Evolutionary conservation across 164 flowering plant species (phyloP), one percentile per base, ranked within the genome.

Genomic region (Magnolia kwangsiensis): DNA sequence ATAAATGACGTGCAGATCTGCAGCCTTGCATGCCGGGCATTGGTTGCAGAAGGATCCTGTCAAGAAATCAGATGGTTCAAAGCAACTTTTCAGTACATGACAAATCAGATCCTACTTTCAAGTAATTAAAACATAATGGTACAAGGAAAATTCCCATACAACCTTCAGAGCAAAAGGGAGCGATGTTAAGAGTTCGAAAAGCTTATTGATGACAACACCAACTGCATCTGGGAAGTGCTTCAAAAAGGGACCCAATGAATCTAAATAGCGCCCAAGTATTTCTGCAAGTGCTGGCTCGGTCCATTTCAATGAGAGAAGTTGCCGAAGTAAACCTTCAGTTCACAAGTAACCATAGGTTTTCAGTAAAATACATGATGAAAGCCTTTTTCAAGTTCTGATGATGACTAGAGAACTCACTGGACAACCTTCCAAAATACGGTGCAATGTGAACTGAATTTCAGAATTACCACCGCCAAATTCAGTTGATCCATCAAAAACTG

Each of bases 1-100:
- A 96, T 87, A 82, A 96, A 96, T 77, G 99, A 96, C 69, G 98
- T 74, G 82, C 99, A 96, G 59, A 94, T 90, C 79, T 96, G 98
- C 84, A 96, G 85, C 81, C 98, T 88, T 67, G 98, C 98, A 85
- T 87, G 85, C n/a, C 99, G 88, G 55, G 95, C 87, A 70, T 81
- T 78, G 78, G 78, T 87, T 77, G 90, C 84, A n/a, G 90, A 82
- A 81, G 98, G 96, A 75, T 96, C 99, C 99, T 96, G 92, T 75
- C 58, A 81, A 72, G 45, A 16, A 81, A 78, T 74, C 73, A 77
- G 64, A 23, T 67, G 49, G 66, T 58, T 50, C 1, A 67, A 50
- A 55, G 37, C 67, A 50, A 69, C 64, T 7, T 55, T 37, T 71
- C n/a, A 61, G 45, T 55, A 21, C 23, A 49, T 3, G 9, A 23